Base-by-base conservation (phyloP, 768 basidiomycete species). In the Candolleomyces efflorescens region DNA sequence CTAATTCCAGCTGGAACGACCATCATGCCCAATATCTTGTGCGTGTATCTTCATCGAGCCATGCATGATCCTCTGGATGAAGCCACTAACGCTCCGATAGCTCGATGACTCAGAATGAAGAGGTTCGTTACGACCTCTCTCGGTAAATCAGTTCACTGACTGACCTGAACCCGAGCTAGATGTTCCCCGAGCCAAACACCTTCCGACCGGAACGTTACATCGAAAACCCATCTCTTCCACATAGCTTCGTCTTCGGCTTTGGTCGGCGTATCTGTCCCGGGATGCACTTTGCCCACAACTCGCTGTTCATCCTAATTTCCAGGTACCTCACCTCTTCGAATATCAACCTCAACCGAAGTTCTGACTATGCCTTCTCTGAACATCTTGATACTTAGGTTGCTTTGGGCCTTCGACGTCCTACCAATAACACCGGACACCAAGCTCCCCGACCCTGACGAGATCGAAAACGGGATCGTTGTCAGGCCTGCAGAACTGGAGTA, bases 1-100 rank as follows among this genome's bases (percentile, higher is more conserved):
- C 65, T 69, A 46, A 73, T 78, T n/a, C 75, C 75, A 3, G 71
- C 70, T 46, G 75, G 71, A 9, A 68, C 61, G n/a, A 62, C 64
- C 13, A 55, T 69, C 2, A 57, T 63, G 50, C 64, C 66, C 2
- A 69, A 67, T 46, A 50, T 69, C 37, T 66, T 63, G 68, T 67
- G 46, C 18, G 68, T 64, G 18, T 23, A 17, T 36, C 43, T 48
- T 20, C 24, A 9, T 39, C 17, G 17, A 39, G 17, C 38, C 38
- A n/a, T n/a, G n/a, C n/a, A n/a, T n/a, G n/a, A n/a, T n/a, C n/a
- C n/a, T n/a, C n/a, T n/a, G n/a, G n/a, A n/a, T n/a, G n/a, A n/a
- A 32, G 11, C 11, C 11, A 11, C 32, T 32, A 11, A 18, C 36
- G 15, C 9, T 24, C 41, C 23, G 27, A 20, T 45, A 69, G 68